Evolutionary conservation across 148 eudicot species (phyloP), one percentile per base, ranked within the genome.

Genomic region (Chenopodium quinoa): DNA sequence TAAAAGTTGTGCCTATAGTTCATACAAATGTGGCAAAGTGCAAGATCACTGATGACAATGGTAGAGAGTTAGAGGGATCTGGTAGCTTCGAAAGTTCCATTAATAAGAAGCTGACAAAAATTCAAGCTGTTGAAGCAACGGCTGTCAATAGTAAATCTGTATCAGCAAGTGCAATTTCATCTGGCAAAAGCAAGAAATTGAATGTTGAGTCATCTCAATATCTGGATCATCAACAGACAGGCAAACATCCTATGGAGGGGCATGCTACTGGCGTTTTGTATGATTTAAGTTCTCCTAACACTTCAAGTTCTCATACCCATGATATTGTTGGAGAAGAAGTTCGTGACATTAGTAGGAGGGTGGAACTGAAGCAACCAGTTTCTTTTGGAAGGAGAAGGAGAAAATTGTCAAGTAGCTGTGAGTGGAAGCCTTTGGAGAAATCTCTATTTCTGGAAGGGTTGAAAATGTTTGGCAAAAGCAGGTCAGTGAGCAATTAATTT

Each of bases 401-500:
- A 78, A 85, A 40, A 20, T 50, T 86, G 72, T 70, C 73, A 19
- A 70, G 84, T 75, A 77, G 71, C 74, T 83, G 78, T 58, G 87
- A 86, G 40, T 95, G 98, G 99, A 89, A 88, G 87, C 90, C 93
- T 78, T 84, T 96, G 66, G 99, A 96, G 86, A 93, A 90, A 88
- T 97, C 93, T 72, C 83, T 96, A 69, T 91, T 86, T 84, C 20
- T 84, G 81, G 93, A 96, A 88, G 99, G 99, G 65, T 56, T 93
- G 69, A 95, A 96, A 82, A 93, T 96, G 44, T 96, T 93, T 86
- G 99, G 99, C 44, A 92, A 88, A 90, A 92, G 92, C 87, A 96
- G 99, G 99, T 92, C 88, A 17, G 54, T 31, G 31, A 63, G 68
- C 66, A 58, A 34, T 71, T 63, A 23, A 12, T 75, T 75, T 48